Conservation (phyloP, 2,329 filamentous ascomycete species). For the Colletotrichum sp. region DNA sequence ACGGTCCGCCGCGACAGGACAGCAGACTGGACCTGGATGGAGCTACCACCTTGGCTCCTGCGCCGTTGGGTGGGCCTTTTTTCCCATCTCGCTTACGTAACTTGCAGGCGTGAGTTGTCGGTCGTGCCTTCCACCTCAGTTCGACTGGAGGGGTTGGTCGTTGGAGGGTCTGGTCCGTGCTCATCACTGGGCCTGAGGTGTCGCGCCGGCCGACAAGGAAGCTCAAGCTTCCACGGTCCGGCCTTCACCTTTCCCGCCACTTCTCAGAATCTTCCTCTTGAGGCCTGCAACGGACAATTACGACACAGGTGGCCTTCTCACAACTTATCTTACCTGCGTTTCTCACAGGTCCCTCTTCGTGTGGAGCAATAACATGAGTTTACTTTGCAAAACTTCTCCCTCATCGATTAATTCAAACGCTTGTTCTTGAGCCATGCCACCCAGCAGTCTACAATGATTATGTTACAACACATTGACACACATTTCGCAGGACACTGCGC, state of each 20-base stretch:
- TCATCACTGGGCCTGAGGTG: not conserved
- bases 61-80: not conserved
- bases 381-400: not conserved
- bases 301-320: not conserved
- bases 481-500: not conserved
- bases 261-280: not conserved
- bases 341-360: not conserved
- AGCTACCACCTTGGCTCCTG: slow-evolving; percentile 14
- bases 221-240: not conserved
- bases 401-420: slow-evolving; percentile 4
- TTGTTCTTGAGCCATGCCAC: slow-evolving; percentile 15
- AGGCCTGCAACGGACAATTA: not conserved
- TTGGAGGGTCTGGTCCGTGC: not conserved
- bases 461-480: not conserved
- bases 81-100: not conserved
- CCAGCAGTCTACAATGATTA: slow-evolving; percentile 13
- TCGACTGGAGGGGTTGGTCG: not conserved
- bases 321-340: not conserved
- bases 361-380: not conserved
- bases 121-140: not conserved
- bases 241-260: not conserved
- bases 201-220: not conserved
- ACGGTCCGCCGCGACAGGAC: slow-evolving; percentile 18
- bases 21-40: slow-evolving; percentile 3
- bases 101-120: not conserved